phyloP scores from a whole-genome alignment of 1,139 yeast genomes.

The Entelexis sorbosivorans region DNA sequence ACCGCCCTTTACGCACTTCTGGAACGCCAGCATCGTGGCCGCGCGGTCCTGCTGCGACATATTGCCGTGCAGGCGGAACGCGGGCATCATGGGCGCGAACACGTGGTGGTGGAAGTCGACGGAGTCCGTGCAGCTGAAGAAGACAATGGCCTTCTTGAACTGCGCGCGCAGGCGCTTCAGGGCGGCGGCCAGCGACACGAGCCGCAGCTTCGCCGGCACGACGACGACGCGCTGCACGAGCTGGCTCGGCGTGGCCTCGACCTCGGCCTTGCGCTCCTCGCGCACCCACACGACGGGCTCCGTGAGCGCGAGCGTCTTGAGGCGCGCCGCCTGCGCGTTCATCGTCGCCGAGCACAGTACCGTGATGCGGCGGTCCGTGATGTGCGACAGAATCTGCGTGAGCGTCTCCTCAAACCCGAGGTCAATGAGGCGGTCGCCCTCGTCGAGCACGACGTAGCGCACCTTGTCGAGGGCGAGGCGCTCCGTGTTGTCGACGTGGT shows the following conservation, averaged over 20 bases:
- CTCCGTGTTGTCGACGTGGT: slow-evolving; percentile 81
- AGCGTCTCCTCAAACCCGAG: slow-evolving; percentile 92
- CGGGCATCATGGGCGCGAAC: slow-evolving; percentile 28
- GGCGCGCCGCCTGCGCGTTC: slow-evolving; percentile 63
- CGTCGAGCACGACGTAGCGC: slow-evolving; percentile 80
- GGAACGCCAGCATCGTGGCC: slow-evolving; percentile 57
- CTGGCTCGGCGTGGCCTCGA: slow-evolving; percentile 69
- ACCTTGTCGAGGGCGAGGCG: slow-evolving; percentile 60
- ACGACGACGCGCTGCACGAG: slow-evolving; percentile 63
- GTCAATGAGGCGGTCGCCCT: slow-evolving; percentile 91
- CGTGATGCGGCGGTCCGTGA: slow-evolving; percentile 64
- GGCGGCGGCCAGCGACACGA: slow-evolving; percentile 65
- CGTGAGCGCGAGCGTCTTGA: slow-evolving; percentile 64
- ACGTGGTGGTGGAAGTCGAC: slow-evolving; percentile 70
- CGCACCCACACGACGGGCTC: slow-evolving; percentile 58
- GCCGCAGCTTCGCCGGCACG: slow-evolving; percentile 82
- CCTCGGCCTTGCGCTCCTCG: slow-evolving; percentile 24
- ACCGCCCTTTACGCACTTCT: slow-evolving; percentile 35
- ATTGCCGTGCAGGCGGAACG: slow-evolving; percentile 86
- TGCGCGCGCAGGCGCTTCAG: slow-evolving; percentile 37
- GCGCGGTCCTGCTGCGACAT: slow-evolving; percentile 73
- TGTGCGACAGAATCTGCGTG: slow-evolving; percentile 54
- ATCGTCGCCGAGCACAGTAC: slow-evolving; percentile 91
- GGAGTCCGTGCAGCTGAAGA: slow-evolving; percentile 87
- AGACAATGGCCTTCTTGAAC: slow-evolving; percentile 46